Evolutionary conservation across 371 early-diverging fungal species (phyloP), one percentile per base, ranked within the genome.

Genomic region (Mucor velutinosus): DNA sequence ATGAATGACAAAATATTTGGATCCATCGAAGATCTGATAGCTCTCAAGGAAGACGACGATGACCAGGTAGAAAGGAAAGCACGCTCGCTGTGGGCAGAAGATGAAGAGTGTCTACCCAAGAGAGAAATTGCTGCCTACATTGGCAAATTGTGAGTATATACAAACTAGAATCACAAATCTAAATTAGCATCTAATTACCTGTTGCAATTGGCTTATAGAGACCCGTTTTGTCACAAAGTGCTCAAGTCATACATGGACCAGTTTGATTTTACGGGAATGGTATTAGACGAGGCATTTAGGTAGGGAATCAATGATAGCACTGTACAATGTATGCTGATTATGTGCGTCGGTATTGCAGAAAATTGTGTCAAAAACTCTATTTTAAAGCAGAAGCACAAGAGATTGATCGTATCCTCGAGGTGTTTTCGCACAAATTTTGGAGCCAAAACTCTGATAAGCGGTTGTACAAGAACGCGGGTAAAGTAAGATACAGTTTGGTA

Each of bases 301-400:
- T 75, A 73, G 27, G 45, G 12, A 37, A 1, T 5, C 11, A 37
- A 14, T 33, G 10, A 7, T 1, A 8, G 2, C 35, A 33, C 1
- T 33, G 35, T 33, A 4, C 10, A 1, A 10, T 23, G 35, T 7
- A 23, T 58, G 58, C 32, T 21, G n/a, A 58, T 33, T 1, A 3
- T 23, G 4, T 51, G 5, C 12, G 4, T 58, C 30, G 11, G 4
- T 12, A 30, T 0, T 30, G 47, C 58, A 75, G 75, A 51, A 78
- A 70, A 25, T 70, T 94, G 53, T 92, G 93, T 66, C 75, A 80
- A 33, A 87, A 90, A 29, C 75, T 94, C 0, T 84, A 85, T 41
- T 77, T 96, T 60, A 90, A 88, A 45, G 96, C 93, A 19, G 96
- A 96, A 76, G 87, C 95, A 10, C 96, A 95, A 74, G 87, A 90